Evolutionary conservation across 2,329 filamentous ascomycete genomes (phyloP).

Genomic region (Ambrosiella beaveri): DNA sequence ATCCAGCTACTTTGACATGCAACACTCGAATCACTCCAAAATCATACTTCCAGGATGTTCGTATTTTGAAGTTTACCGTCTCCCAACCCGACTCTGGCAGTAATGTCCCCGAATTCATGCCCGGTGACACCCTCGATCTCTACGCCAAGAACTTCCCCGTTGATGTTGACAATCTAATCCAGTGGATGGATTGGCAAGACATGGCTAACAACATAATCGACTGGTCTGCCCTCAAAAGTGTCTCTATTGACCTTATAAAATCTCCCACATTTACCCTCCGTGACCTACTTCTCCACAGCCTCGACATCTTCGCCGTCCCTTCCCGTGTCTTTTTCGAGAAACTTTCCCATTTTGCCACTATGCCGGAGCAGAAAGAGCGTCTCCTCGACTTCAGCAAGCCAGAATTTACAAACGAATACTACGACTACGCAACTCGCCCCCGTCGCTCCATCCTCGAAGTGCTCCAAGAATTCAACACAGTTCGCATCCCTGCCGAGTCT

Average conservation of each 20-base stretch:
- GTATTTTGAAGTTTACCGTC: slow-evolving; percentile 50
- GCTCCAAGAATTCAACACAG: slow-evolving; percentile 71
- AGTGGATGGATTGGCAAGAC: slow-evolving; percentile 59
- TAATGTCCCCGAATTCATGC: slow-evolving; percentile 27
- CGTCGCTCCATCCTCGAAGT: slow-evolving; percentile 84
- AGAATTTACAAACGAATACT: slow-evolving; percentile 74
- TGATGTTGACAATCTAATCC: slow-evolving; percentile 65
- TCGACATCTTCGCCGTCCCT: slow-evolving; percentile 83
- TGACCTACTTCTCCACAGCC: slow-evolving; percentile 58
- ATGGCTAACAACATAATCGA: slow-evolving; percentile 55
- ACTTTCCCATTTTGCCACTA: slow-evolving; percentile 56
- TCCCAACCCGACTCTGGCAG: slow-evolving; percentile 11
- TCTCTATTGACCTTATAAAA: slow-evolving; percentile 4
- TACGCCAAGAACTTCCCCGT: slow-evolving; percentile 73
- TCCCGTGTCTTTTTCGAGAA: slow-evolving; percentile 70
- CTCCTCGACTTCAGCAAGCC: slow-evolving; percentile 69
- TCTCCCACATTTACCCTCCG: slow-evolving; percentile 40
- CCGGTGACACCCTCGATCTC: slow-evolving; percentile 67
- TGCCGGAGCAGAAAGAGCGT: slow-evolving; percentile 60
- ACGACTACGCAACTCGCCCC: slow-evolving; percentile 85
- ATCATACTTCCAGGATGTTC: slow-evolving; percentile 86
- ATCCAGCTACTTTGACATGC: slow-evolving; percentile 33
- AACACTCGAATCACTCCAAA: slow-evolving; percentile 60
- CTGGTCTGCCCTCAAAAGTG: slow-evolving; percentile 9
- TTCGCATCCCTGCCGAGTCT: slow-evolving; percentile 62